Conservation (phyloP, 345 rosid genomes). For the Atalantia buxifolia region DNA sequence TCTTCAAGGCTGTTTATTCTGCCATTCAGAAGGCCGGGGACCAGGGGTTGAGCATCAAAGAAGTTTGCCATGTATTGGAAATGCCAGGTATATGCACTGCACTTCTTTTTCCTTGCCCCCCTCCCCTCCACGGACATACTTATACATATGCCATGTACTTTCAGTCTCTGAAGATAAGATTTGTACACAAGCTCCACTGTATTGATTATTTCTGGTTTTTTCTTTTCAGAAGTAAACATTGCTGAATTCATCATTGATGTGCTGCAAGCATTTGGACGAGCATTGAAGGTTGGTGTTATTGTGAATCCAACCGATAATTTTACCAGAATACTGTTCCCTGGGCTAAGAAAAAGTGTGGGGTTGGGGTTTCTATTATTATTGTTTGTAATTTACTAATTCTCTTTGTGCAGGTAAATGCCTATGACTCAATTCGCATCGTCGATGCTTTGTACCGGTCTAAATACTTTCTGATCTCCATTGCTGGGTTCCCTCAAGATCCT, state of each 20-base stretch:
- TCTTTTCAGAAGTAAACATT: conserved; percentile 45
- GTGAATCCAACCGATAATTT: neutral
- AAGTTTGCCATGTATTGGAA: conserved; percentile 45
- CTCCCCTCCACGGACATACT: neutral
- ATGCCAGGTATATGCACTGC: conserved; percentile 34
- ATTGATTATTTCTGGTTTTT: conserved; percentile 25
- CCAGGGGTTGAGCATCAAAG: conserved; percentile 77
- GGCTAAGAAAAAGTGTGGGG: neutral
- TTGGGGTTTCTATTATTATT: neutral
- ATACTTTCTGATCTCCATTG: conserved; percentile 54
- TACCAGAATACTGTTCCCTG: neutral
- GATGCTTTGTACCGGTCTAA: conserved; percentile 81
- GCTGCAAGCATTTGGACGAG: conserved; percentile 79
- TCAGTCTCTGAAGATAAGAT: neutral
- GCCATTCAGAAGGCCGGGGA: conserved; percentile 91
- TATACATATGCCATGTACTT: neutral
- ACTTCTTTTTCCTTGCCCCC: neutral
- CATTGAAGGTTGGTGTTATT: conserved; percentile 63
- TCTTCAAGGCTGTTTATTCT: conserved; percentile 48
- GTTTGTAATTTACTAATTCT: neutral
- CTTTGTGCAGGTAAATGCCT: conserved; percentile 67
- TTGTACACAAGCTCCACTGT: neutral
- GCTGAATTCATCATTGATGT: conserved; percentile 52
- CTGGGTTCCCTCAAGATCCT: conserved; percentile 29
- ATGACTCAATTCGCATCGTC: conserved; percentile 60